Percentiles rank a stretch among this genome's conserved stretches.
Evolutionary conservation across 257 asterid species (phyloP).

Genomic region (Nicotiana otophora): DNA sequence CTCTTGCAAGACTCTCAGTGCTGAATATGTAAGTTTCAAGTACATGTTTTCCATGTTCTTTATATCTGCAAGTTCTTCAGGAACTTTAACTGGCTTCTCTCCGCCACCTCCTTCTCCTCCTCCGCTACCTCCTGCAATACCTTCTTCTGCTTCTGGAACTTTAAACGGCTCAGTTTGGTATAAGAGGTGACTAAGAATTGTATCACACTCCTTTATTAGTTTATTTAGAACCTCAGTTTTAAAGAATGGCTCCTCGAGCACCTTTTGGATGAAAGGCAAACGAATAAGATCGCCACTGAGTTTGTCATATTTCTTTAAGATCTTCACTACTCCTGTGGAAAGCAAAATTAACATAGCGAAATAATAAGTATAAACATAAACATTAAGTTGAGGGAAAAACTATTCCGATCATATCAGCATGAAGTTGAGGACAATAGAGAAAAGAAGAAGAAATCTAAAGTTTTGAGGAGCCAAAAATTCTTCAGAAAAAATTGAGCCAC

Average conservation of each 20-base stretch:
- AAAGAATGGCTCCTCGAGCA: slow-evolving; percentile 59
- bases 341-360: neutral
- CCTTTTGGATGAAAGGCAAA: slow-evolving; percentile 60
- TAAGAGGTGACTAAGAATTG: slow-evolving; percentile 48
- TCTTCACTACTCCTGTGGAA: slow-evolving; percentile 67
- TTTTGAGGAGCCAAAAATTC: neutral
- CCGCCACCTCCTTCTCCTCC: slow-evolving; percentile 15
- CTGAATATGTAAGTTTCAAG: slow-evolving; percentile 51
- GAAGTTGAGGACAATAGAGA: neutral
- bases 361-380: neutral
- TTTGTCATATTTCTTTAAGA: slow-evolving; percentile 73
- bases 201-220: slow-evolving; percentile 64
- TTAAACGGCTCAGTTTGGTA: slow-evolving; percentile 23
- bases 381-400: neutral
- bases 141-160: neutral
- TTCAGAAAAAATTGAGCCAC: neutral
- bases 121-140: neutral
- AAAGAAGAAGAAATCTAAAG: neutral
- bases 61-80: slow-evolving; percentile 49
- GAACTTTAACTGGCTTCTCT: slow-evolving; percentile 28
- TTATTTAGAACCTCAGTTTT: slow-evolving; percentile 44
- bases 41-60: slow-evolving; percentile 56
- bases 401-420: neutral
- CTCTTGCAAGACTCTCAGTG: slow-evolving; percentile 51
- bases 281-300: slow-evolving; percentile 59